These are phyloP conservation scores for Shiraia bambusicola DNA, from an alignment of 2,329 filamentous ascomycete species.

Conservation along the genomic window DNA sequence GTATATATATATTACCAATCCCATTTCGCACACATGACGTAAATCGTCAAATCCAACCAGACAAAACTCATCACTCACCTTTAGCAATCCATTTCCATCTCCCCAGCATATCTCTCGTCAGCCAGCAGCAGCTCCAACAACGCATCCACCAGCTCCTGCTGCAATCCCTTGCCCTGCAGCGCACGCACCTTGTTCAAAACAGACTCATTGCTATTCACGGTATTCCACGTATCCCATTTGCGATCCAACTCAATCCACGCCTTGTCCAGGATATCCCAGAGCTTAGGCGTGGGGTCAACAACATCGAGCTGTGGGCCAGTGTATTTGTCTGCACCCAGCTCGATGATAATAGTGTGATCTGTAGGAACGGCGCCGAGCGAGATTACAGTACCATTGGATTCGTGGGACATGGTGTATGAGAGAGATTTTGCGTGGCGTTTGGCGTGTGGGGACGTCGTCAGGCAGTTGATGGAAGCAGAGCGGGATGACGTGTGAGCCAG, in stretches of 20 bases:
- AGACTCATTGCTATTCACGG: conserved; percentile 29
- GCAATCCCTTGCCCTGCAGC: conserved; percentile 29
- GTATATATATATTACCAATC: not conserved
- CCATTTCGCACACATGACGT: not conserved
- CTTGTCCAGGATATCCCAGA: conserved; percentile 34
- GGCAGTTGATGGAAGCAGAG: conserved; percentile 24
- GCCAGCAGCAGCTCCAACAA: conserved; percentile 40
- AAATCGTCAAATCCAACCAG: not conserved
- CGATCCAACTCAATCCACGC: conserved; percentile 32
- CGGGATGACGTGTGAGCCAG: conserved; percentile 28
- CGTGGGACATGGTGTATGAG: conserved; percentile 12
- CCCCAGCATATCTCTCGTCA: conserved; percentile 34
- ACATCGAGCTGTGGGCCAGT: conserved; percentile 37
- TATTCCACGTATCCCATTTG: conserved; percentile 39
- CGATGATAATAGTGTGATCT: conserved; percentile 27
- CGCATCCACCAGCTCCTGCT: conserved; percentile 34
- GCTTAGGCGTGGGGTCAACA: conserved; percentile 31
- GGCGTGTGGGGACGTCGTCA: conserved; percentile 22
- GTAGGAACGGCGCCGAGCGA: conserved; percentile 24
- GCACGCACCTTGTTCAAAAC: conserved; percentile 33
- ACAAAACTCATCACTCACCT: not conserved
- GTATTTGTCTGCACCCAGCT: conserved; percentile 17
- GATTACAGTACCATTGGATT: conserved; percentile 32
- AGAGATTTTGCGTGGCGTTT: conserved; percentile 30
- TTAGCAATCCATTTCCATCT: conserved; percentile 4